Conservation (phyloP, 306 rosid genomes). For the Pyrus bretschneideri region DNA sequence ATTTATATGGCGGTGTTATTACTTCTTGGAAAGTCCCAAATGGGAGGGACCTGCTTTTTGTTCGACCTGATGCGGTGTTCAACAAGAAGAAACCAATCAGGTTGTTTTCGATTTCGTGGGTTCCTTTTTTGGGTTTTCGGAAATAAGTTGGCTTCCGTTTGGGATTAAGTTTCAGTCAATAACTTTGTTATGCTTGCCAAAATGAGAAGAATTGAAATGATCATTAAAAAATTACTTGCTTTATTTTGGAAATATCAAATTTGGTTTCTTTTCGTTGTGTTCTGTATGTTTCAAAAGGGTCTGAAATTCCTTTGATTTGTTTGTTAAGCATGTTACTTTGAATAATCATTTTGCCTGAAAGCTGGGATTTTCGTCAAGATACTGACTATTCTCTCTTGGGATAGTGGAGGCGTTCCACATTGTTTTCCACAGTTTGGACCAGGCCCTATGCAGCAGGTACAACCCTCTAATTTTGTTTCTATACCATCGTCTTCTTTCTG, state of each 20-base stretch:
- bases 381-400: conserved; percentile 37
- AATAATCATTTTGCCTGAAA: not conserved
- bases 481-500: not conserved
- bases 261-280: not conserved
- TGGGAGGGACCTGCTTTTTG: conserved; percentile 83
- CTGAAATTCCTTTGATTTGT: not conserved
- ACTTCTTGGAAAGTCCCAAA: conserved; percentile 78
- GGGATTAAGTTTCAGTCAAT: not conserved
- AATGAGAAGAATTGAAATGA: not conserved
- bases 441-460: conserved; percentile 84
- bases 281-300: not conserved
- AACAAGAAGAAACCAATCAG: conserved; percentile 87
- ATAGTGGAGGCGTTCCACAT: conserved; percentile 93
- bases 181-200: not conserved
- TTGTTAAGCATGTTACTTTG: not conserved
- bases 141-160: not conserved
- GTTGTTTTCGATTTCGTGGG: conserved; percentile 25
- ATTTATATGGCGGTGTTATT: conserved; percentile 74
- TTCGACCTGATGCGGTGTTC: conserved; percentile 90
- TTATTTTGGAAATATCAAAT: not conserved
- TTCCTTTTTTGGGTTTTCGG: not conserved
- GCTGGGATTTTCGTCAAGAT: not conserved
- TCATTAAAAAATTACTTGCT: not conserved
- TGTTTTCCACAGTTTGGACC: conserved; percentile 99
- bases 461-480: not conserved